Evolutionary conservation across 495 filamentous ascomycete species (phyloP).

Genomic region (Tuber calosporum): DNA sequence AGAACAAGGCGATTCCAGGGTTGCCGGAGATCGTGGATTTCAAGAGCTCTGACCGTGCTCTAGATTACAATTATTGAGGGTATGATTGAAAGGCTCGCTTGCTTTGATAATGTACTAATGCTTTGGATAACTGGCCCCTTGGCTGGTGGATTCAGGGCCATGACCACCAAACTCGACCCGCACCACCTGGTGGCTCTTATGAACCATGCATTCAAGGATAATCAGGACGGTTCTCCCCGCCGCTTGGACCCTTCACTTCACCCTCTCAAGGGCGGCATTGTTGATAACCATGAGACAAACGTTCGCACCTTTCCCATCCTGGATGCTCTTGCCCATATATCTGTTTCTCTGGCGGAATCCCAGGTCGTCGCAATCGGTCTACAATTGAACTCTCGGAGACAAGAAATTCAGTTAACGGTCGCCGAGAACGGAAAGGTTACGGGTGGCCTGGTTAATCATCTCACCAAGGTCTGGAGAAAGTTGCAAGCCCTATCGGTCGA

Average conservation of each 20-base stretch:
- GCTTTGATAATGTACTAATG: not conserved
- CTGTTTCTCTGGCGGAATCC: not conserved
- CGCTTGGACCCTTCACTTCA: not conserved
- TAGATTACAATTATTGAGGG: too few relatives aligned
- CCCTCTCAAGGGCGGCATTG: too few relatives aligned
- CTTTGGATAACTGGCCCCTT: not conserved
- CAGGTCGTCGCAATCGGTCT: not conserved
- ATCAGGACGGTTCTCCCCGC: too few relatives aligned
- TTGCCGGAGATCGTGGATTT: not conserved
- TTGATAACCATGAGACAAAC: too few relatives aligned
- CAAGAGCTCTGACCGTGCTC: not conserved
- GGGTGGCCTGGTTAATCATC: not conserved
- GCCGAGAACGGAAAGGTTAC: not conserved
- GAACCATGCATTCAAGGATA: too few relatives aligned
- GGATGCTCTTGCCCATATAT: not conserved
- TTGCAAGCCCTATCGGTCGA: not conserved
- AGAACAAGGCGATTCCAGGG: not conserved
- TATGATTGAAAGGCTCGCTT: not conserved
- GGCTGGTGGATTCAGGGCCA: not conserved
- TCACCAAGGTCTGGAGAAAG: not conserved
- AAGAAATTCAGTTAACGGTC: not conserved
- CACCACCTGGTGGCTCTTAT: too few relatives aligned
- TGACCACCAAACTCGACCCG: too few relatives aligned
- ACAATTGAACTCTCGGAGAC: not conserved
- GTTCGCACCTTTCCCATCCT: too few relatives aligned